Base-by-base conservation (phyloP, 2,329 filamentous ascomycete genomes). In the Cladosporium sp. region DNA sequence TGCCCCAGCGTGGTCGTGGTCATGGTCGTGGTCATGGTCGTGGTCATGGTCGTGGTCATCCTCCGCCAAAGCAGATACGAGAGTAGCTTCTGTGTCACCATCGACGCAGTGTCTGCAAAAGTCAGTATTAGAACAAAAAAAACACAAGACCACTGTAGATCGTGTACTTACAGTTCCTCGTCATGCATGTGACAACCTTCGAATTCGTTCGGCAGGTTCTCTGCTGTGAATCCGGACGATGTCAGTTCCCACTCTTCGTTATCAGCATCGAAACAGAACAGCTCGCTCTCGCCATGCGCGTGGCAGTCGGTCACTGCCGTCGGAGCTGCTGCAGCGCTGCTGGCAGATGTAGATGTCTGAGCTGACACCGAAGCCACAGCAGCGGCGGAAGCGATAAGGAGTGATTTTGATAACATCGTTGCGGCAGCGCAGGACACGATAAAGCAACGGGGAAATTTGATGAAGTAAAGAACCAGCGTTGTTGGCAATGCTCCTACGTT, bases 271-370 rank as follows among this genome's bases (percentile, higher is more conserved):
- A 42, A 55, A 30, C 39, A 55, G 52, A 45, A 55, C 9, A 36
- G 19, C 6, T 45, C 39, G 17, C 36, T 28, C 12, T 37, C 40
- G 25, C 52, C 52, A 15, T 55, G 52, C 6, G 39, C 39, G 15
- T 55, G 52, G 40, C 52, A 55, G 11, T 28, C 52, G 4, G 52
- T 55, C 28, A 55, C 52, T 20, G 43, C 52, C 36, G 52, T 38
- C 5, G 52, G 52, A 45, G 39, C 36, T 15, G 42, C 42, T 14
- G 54, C 54, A 39, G 30, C 20, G 34, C 54, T 56, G 42, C 40
- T 30, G 11, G 54, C 39, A 5, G 52, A 45, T 17, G 40, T 45
- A 5, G 52, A 19, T 5, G 38, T 45, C 34, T 56, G 54, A 38
- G 54, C 54, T 8, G 34, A 15, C 42, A 30, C 54, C 30, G 34